Evolutionary conservation across 192 early-diverging fungal species (phyloP), one percentile per base, ranked within the genome.

Genomic region (Globomyces pollinis-pini): DNA sequence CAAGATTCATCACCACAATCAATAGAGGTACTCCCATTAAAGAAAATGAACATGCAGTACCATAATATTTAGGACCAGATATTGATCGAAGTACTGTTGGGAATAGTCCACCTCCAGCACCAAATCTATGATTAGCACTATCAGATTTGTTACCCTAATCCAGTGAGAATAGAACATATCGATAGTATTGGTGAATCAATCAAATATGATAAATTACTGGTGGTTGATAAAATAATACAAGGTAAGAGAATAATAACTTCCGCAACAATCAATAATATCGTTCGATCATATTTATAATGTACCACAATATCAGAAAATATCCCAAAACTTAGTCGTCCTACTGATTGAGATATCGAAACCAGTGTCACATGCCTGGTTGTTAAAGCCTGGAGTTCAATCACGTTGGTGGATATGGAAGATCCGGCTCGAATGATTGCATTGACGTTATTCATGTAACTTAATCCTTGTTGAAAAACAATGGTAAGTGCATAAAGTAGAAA

Each of bases 391-490:
- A 47, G 28, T 20, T 47, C 44, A 15, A 28, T 47, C 28, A 26
- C 23, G 8, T 60, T 44, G 23, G 15, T 15, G 9, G 59, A 26
- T 13, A 56, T 28, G 3, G 2, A 21, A 8, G 16, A 21, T 30
- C 43, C 15, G 3, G 50, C 7, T n/a, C 12, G 21, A 29, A 72
- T 26, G 39, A 72, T 67, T 29, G 64, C 33, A 3, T 33, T 30
- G 20, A 72, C 36, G 44, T 72, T 72, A 32, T 35, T 59, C 56
- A 67, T 60, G 52, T 66, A 72, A 24, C 56, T 57, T 5, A 61
- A 11, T 3, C 68, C 68, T 42, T 72, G 70, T 35, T 44, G 42
- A 18, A 39, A 57, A 35, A 70, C 57, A 21, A 20, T 66, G 6
- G 38, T 7, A 3, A 56, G 9, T 15, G 59, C 52, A 34, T 67